Conservation (phyloP, 2,329 filamentous ascomycete genomes). For the Aspergillus clavatus region DNA sequence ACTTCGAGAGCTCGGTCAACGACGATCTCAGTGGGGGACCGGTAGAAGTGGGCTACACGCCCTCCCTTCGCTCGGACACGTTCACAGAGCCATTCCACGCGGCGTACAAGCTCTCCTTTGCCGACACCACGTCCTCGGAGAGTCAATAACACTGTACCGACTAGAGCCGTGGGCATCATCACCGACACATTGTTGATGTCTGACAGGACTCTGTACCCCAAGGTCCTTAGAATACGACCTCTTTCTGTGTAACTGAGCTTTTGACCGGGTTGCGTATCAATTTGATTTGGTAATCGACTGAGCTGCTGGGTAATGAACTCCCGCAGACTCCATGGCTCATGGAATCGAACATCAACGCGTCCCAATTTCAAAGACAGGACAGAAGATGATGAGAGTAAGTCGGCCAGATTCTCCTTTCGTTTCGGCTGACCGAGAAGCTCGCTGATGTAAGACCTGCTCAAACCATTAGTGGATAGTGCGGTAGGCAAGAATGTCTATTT, state of each 20-base stretch:
- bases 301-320: slow-evolving; percentile 77
- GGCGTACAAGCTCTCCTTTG: slow-evolving; percentile 73
- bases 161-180: slow-evolving; percentile 94
- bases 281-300: slow-evolving; percentile 47
- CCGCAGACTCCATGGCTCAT: slow-evolving; percentile 89
- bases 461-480: slow-evolving; percentile 9
- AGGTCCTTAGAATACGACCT: slow-evolving; percentile 71
- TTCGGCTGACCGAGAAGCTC: slow-evolving; percentile 93
- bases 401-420: slow-evolving; percentile 85
- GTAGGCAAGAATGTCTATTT: neutral
- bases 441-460: slow-evolving; percentile 73
- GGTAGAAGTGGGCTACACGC: slow-evolving; percentile 87
- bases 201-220: slow-evolving; percentile 87
- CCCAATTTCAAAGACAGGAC: slow-evolving; percentile 85
- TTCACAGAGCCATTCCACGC: slow-evolving; percentile 84
- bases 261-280: slow-evolving; percentile 32
- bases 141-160: slow-evolving; percentile 88
- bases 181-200: slow-evolving; percentile 96
- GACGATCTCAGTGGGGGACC: slow-evolving; percentile 70
- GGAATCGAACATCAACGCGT: slow-evolving; percentile 89
- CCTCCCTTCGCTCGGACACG: slow-evolving; percentile 82
- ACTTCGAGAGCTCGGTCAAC: slow-evolving; percentile 89
- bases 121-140: slow-evolving; percentile 88
- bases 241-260: slow-evolving; percentile 51
- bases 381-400: slow-evolving; percentile 84